Evolutionary conservation across 176 grass and related monocot species (phyloP), one percentile per base, ranked within the genome.

Genomic region (Oryza meridionalis): DNA sequence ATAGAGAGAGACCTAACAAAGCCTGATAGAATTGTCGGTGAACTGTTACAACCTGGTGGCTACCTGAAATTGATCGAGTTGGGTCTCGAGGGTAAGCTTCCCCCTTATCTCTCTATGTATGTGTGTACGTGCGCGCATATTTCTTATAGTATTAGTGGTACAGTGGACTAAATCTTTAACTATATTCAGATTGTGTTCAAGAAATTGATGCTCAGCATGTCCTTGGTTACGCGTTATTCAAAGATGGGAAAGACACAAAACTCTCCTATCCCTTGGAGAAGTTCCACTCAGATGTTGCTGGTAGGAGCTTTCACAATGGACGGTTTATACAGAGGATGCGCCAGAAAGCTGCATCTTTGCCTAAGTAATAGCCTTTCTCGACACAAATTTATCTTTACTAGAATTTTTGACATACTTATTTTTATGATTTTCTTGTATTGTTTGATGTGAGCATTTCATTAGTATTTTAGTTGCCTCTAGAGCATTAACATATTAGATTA

Each of bases 321-420:
- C 78, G 96, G 27, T 99, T 99, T 77, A 94, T 99, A 81, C 96
- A 96, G 77, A 93, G 93, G 84, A 96, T 99, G 96, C 89, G 93
- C 46, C 85, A 94, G 70, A 99, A 96, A 77, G 80, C 87, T 62
- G 88, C 93, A 13, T 86, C 86, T 32, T 88, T 96, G 62, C 88
- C 96, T 49, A 99, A 92, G 96, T 99, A 99, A 83, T 72, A 17
- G 4, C 29, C 67, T 51, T 73, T 27, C 15, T 33, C 58, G 13
- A 38, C 82, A 22, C 74, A 63, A 17, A 29, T 17, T 58, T 44
- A 29, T 83, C 29, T 40, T 19, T 80, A 9, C 0, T 61, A 31
- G 29, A 31, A 31, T 31, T 31, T 31, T 31, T 31, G 29, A 31
- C 29, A 31, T 31, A 31, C 29, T 31, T 31, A 31, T 31, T 31